Conservation (phyloP, 2,329 filamentous ascomycete species). For the Ophiobolus disseminans region DNA sequence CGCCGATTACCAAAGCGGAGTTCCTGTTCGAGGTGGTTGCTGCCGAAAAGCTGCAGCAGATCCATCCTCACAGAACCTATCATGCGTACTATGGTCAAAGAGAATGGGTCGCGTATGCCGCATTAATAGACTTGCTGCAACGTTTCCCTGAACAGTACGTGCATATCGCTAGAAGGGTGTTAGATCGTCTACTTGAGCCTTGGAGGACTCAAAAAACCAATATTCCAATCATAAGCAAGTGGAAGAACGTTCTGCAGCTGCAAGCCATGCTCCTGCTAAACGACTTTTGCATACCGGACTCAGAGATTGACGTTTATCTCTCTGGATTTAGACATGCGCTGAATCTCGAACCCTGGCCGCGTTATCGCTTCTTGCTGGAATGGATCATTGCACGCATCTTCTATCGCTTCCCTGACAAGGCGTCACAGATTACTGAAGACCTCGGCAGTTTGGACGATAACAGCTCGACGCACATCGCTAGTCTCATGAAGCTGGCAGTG, state of each 20-base stretch:
- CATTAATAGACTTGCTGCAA: slow-evolving; percentile 54
- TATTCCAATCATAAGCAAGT: slow-evolving; percentile 54
- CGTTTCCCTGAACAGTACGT: slow-evolving; percentile 43
- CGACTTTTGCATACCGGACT: slow-evolving; percentile 44
- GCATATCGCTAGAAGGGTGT: slow-evolving; percentile 32
- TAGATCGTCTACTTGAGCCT: slow-evolving; percentile 49
- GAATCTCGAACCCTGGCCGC: slow-evolving; percentile 55
- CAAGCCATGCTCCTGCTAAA: slow-evolving; percentile 55
- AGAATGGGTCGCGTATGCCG: slow-evolving; percentile 54
- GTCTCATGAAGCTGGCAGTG: slow-evolving; percentile 56
- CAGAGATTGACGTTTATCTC: slow-evolving; percentile 43
- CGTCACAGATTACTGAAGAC: slow-evolving; percentile 44
- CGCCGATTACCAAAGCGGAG: slow-evolving; percentile 53
- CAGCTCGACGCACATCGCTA: slow-evolving; percentile 57
- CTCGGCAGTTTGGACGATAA: slow-evolving; percentile 52
- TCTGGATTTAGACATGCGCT: slow-evolving; percentile 51
- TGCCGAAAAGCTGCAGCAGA: slow-evolving; percentile 39
- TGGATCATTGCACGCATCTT: slow-evolving; percentile 57
- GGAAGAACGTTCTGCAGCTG: slow-evolving; percentile 58
- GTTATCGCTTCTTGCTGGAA: slow-evolving; percentile 56
- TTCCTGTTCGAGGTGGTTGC: slow-evolving; percentile 55
- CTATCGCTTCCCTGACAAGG: slow-evolving; percentile 40
- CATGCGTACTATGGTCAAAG: slow-evolving; percentile 54
- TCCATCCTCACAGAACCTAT: slow-evolving; percentile 46
- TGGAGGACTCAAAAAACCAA: slow-evolving; percentile 55